These are phyloP conservation scores for Syncephalastrum sp. DNA, from an alignment of 371 early-diverging fungal species.

Conservation along the genomic window DNA sequence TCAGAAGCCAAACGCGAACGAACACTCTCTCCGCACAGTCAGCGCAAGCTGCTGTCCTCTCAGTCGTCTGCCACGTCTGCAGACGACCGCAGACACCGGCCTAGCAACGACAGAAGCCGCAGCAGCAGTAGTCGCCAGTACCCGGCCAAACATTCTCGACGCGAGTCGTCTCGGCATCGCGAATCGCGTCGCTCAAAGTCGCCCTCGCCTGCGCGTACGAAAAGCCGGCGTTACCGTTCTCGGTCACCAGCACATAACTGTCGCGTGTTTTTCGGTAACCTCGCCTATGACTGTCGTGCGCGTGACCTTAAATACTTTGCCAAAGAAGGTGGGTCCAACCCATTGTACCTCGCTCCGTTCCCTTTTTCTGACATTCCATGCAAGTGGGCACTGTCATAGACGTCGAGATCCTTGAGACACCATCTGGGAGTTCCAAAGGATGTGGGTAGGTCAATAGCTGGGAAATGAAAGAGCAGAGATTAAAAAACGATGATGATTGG, in stretches of 20 bases:
- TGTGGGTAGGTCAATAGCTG: constrained; percentile 37
- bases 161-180: no score
- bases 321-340: constrained; percentile 60
- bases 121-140: no score
- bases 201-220: no score
- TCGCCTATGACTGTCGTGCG: constrained; percentile 62
- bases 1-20: no score
- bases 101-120: no score
- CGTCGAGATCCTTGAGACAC: constrained; percentile 64
- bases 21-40: no score
- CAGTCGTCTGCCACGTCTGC: no score
- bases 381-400: constrained; percentile 70
- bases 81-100: no score
- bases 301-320: constrained; percentile 76
- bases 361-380: not conserved
- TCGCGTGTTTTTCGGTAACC: constrained; percentile 67
- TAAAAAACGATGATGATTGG: not conserved
- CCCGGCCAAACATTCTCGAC: no score
- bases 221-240: constrained; percentile 9
- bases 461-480: not conserved
- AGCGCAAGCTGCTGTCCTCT: no score
- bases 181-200: no score
- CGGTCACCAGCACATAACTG: constrained; percentile 23
- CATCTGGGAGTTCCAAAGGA: constrained; percentile 67
- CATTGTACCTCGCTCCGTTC: not conserved